Conservation (phyloP, 2,329 filamentous ascomycete genomes). For the Ophiocordyceps polyrhachis-furcata region DNA sequence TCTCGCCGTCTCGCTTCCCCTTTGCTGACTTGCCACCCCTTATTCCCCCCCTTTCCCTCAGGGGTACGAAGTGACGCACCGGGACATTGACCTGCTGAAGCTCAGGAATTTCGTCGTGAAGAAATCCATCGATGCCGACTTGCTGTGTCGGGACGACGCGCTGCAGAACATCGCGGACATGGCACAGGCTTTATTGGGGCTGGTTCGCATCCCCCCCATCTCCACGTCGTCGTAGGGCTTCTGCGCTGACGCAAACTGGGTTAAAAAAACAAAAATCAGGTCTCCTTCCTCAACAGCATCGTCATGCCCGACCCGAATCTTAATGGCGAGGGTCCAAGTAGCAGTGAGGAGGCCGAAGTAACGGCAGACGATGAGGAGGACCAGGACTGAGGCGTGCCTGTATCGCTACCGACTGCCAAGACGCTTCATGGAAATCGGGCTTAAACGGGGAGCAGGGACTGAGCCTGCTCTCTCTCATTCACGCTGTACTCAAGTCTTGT, state of each 20-base stretch:
- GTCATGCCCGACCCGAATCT: slow-evolving; percentile 49
- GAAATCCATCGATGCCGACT: slow-evolving; percentile 43
- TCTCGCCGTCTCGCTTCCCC: neutral
- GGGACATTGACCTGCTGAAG: slow-evolving; percentile 64
- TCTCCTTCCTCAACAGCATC: slow-evolving; percentile 52
- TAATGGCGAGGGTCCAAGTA: slow-evolving; percentile 20
- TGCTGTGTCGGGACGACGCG: slow-evolving; percentile 42
- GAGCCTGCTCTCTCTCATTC: too few relatives aligned
- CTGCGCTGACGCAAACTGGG: neutral
- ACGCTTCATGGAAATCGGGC: neutral
- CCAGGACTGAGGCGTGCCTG: neutral
- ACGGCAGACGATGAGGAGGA: slow-evolving; percentile 3
- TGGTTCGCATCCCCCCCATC: slow-evolving; percentile 32
- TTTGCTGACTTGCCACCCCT: neutral
- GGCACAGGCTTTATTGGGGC: slow-evolving; percentile 52
- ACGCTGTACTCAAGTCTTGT: too few relatives aligned
- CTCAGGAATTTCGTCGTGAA: slow-evolving; percentile 62
- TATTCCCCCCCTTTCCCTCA: slow-evolving; percentile 15
- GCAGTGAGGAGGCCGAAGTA: slow-evolving; percentile 16
- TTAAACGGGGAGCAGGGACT: too few relatives aligned
- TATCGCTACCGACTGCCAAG: neutral
- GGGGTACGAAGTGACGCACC: slow-evolving; percentile 58
- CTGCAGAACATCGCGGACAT: slow-evolving; percentile 47
- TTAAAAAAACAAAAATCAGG: too few relatives aligned
- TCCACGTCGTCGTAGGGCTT: neutral